Base-by-base conservation (phyloP, 345 rosid genomes). In the Ceriops tagal region DNA sequence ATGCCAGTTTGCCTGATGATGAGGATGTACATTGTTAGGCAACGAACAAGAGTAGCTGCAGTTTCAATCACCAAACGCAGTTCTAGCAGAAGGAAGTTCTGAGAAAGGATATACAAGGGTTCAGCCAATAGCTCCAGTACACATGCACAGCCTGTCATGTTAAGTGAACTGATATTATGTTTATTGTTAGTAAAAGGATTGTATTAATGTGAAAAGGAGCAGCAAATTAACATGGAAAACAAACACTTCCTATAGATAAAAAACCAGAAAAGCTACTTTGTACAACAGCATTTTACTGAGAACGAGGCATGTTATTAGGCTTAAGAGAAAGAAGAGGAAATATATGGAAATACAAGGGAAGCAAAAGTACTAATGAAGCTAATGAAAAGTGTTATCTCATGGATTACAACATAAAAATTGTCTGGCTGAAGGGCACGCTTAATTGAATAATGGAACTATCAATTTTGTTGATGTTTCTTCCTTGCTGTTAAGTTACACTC, bases 101-200 rank as follows among this genome's bases (percentile, higher is more conserved):
- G 97, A 72, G 99, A 89, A 53, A 96, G 87, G 69, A 92, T 90
- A 78, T 85, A 90, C 64, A 92, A 65, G 4, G 97, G 99, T 83
- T 96, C 99, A 10, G 96, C 96, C 81, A 92, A 47, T 30, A 96
- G 83, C 87, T 92, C 98, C 85, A 92, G 75, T 55, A 92, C 65
- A 77, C 99, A 96, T 46, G 92, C 98, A 79, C 69, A 75, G 58
- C 90, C 98, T 92, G 85, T 74, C 83, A 81, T 15, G 71, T 46
- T 31, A 64, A 67, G 52, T 57, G 9, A 57, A 58, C 19, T 24
- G 10, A 68, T 46, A 49, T 65, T 53, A 68, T 37, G 31, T 53
- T 70, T 66, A 30, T 60, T 22, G 21, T 39, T 46, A 7, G 3
- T n/a, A 58, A 55, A 56, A 6, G 55, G 62, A 61, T 28, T 55